Base-by-base conservation (phyloP, 805 yeast genomes). In the Yarrowia divulgata region DNA sequence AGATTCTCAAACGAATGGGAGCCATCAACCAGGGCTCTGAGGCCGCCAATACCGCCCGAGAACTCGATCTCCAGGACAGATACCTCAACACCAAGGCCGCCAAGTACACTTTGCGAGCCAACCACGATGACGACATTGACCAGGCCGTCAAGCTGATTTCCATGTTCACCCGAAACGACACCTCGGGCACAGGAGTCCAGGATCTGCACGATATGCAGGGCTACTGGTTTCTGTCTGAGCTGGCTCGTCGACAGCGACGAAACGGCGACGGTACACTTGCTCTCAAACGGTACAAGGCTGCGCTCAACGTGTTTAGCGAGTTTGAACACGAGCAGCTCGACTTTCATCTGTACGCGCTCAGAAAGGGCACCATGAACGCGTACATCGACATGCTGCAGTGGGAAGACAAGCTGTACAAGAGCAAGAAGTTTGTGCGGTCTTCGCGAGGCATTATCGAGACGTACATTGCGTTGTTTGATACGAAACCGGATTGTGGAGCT, bases 151-250 rank as follows among this genome's bases (percentile, higher is more conserved):
- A 86, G 67, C 80, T 86, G 37, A 89, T 91, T 18, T 87, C 94
- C 2, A 78, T 91, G 69, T 95, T 95, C 82, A 92, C 98, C 19
- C 89, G 89, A 75, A 92, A 90, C 73, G 97, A 91, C 55, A 87
- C 85, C n/a, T 82, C 87, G 2, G 85, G 85, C n/a, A 90, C 90
- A 73, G 98, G 97, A 8, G 85, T 94, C 55, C 88, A 87, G 73
- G 98, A 95, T 76, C 82, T 94, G 74, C 96, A 91, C 75, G 83
- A 85, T 40, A 90, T 95, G 89, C 98, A 95, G 80, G 93, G 90
- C n/a, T 85, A 88, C 64, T 93, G 98, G 97, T 91, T 92, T 71
- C 79, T 95, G 72, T 79, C 85, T 18, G 97, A 92, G 76, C 87
- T 89, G 77, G 98, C 95, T 1, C 96, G 90, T 75, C 88, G 95